These are phyloP conservation scores for Cyberlindnera euphorbiiphila DNA, from an alignment of 805 yeast species.

Conservation along the genomic window DNA sequence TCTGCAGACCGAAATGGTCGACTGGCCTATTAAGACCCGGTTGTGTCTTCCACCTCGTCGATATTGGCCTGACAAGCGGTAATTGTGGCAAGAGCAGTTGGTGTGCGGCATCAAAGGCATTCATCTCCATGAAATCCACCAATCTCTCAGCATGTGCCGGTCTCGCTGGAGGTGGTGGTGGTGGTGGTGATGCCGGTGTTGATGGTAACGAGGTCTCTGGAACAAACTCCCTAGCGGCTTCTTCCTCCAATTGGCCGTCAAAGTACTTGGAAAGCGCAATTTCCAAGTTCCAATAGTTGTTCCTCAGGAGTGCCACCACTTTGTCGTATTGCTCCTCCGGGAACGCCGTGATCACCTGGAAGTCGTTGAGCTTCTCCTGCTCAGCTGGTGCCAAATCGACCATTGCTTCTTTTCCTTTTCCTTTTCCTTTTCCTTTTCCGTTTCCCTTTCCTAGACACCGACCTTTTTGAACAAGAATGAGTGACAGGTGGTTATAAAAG, in stretches of 20 bases:
- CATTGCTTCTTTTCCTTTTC: slow-evolving; percentile 3
- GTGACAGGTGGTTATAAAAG: not conserved
- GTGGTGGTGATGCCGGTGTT: slow-evolving; percentile 3
- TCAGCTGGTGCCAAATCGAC: slow-evolving; percentile 36
- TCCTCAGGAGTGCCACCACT: slow-evolving; percentile 43
- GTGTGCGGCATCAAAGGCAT: not conserved
- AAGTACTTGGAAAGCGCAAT: slow-evolving; percentile 57
- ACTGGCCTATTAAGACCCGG: slow-evolving; percentile 13
- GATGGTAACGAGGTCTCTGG: not conserved
- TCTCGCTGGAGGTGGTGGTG: not conserved
- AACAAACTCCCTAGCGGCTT: slow-evolving; percentile 13
- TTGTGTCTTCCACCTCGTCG: slow-evolving; percentile 24
- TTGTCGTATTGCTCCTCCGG: slow-evolving; percentile 44
- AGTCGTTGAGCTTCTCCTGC: slow-evolving; percentile 41
- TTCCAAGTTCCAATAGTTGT: slow-evolving; percentile 59
- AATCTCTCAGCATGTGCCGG: slow-evolving; percentile 2
- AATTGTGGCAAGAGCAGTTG: slow-evolving; percentile 24
- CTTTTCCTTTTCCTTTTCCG: not conserved
- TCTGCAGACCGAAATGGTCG: slow-evolving; percentile 14
- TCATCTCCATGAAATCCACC: slow-evolving; percentile 4
- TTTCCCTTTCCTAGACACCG: not conserved
- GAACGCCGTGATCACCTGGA: slow-evolving; percentile 47
- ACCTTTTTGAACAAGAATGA: not conserved
- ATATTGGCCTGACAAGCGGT: slow-evolving; percentile 32
- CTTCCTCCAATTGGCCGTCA: slow-evolving; percentile 46